phyloP scores from a whole-genome alignment of 352 stramenopile species.

The Aphanomyces stellatus region DNA sequence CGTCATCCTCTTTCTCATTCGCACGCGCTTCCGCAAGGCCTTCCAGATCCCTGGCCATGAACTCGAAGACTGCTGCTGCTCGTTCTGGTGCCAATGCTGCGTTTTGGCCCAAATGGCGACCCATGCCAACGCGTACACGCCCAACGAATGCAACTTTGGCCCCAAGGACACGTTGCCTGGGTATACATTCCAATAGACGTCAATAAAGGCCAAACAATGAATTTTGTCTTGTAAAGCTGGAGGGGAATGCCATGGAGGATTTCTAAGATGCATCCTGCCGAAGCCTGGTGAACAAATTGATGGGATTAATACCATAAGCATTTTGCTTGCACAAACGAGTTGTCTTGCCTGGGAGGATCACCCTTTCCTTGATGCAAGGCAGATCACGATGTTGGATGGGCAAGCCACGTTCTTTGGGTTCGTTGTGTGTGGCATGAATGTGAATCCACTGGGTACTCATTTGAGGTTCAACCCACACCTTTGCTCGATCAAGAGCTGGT shows the following conservation, averaged over 20 bases:
- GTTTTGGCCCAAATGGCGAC: slow-evolving; percentile 43
- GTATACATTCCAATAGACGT: slow-evolving; percentile 20
- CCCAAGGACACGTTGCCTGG: slow-evolving; percentile 31
- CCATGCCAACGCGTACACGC: slow-evolving; percentile 36
- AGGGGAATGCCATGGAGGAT: not conserved
- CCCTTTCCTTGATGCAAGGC: too few species aligned
- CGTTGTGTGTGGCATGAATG: too few species aligned
- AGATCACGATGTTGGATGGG: too few species aligned
- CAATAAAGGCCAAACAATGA: not conserved
- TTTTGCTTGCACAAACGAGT: too few species aligned
- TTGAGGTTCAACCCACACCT: not conserved
- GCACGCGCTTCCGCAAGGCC: slow-evolving; percentile 25
- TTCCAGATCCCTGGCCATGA: slow-evolving; percentile 28
- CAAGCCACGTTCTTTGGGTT: too few species aligned
- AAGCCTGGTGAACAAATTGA: too few species aligned
- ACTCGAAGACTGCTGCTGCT: slow-evolving; percentile 26
- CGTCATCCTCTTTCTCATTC: not conserved
- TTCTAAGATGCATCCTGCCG: not conserved
- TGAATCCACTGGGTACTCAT: too few species aligned
- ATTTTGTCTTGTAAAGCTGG: too few species aligned
- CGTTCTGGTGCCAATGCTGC: slow-evolving; percentile 31
- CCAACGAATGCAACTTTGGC: slow-evolving; percentile 30
- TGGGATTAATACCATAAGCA: too few species aligned
- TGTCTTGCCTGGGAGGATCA: too few species aligned
- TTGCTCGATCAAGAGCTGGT: not conserved